Percentiles rank a stretch among this genome's conserved stretches.
These are phyloP conservation scores for Talaromyces liani DNA, from an alignment of 495 filamentous ascomycete genomes.

Conservation along the genomic window DNA sequence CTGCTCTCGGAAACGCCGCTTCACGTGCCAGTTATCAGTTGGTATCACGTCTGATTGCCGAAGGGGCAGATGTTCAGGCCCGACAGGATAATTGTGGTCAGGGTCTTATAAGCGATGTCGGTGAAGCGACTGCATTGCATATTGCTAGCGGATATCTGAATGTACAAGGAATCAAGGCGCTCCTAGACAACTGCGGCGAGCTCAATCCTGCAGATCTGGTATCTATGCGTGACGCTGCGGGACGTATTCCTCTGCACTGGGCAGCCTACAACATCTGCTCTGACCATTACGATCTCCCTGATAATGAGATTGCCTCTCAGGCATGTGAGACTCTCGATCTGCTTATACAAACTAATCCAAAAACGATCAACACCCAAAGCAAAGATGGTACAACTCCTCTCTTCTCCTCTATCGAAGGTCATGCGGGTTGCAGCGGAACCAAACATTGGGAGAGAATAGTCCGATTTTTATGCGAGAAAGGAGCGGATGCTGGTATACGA, in stretches of 20 bases:
- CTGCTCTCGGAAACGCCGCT: slow-evolving; percentile 9
- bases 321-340: slow-evolving; percentile 9
- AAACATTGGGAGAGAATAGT: slow-evolving; percentile 7
- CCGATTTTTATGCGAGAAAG: slow-evolving; percentile 9
- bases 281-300: neutral
- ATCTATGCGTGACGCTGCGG: slow-evolving; percentile 10
- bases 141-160: slow-evolving; percentile 10
- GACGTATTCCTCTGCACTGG: slow-evolving; percentile 15
- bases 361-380: slow-evolving; percentile 9
- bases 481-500: slow-evolving; percentile 9
- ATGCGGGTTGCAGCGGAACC: slow-evolving; percentile 8
- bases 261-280: neutral
- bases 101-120: neutral
- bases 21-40: slow-evolving; percentile 8
- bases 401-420: slow-evolving; percentile 8
- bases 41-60: slow-evolving; percentile 11
- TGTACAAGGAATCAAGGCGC: slow-evolving; percentile 1
- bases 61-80: slow-evolving; percentile 12
- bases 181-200: slow-evolving; percentile 8
- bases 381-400: slow-evolving; percentile 9
- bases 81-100: neutral
- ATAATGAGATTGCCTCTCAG: slow-evolving; percentile 5
- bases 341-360: slow-evolving; percentile 8
- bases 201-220: neutral
- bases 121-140: slow-evolving; percentile 11